Percentiles rank a stretch among this genome's conserved stretches.
phyloP scores from a whole-genome alignment of 139 green algal species.

The Prasinococcaceae sp. region DNA sequence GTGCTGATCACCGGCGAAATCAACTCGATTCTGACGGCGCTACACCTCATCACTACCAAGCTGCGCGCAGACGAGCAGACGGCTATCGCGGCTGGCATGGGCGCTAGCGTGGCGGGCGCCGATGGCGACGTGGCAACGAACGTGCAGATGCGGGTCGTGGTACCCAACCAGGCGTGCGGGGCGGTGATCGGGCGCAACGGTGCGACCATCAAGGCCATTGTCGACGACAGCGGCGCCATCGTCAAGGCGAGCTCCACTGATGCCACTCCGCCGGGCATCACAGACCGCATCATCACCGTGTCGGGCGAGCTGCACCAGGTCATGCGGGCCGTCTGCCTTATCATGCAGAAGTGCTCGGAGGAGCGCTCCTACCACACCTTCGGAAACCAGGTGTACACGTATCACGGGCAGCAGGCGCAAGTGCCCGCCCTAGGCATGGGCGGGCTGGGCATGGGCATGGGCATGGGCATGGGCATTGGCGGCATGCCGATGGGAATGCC shows the following conservation, averaged over 20 bases:
- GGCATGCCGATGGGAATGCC: too few relatives aligned
- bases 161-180: slow-evolving; percentile 57
- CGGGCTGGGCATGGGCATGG: too few relatives aligned
- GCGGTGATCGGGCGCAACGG: slow-evolving; percentile 64
- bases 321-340: slow-evolving; percentile 52
- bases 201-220: slow-evolving; percentile 54
- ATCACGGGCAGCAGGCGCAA: slow-evolving; percentile 1
- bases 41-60: slow-evolving; percentile 63
- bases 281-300: slow-evolving; percentile 57
- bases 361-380: slow-evolving; percentile 45
- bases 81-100: neutral
- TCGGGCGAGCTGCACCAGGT: slow-evolving; percentile 46
- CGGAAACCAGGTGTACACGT: slow-evolving; percentile 14
- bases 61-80: slow-evolving; percentile 21
- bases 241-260: slow-evolving; percentile 56
- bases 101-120: too few relatives aligned
- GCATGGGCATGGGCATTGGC: too few relatives aligned
- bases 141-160: slow-evolving; percentile 43
- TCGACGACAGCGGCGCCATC: slow-evolving; percentile 46
- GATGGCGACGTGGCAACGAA: too few relatives aligned
- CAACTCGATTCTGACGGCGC: slow-evolving; percentile 48
- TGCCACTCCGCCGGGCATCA: slow-evolving; percentile 9
- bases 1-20: slow-evolving; percentile 54
- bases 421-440: neutral
- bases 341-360: slow-evolving; percentile 54